Percentiles rank a stretch among this genome's conserved stretches.
Conservation (phyloP, 225 moss, liverwort and hornwort genomes). For the Sphagnum tenellum region DNA sequence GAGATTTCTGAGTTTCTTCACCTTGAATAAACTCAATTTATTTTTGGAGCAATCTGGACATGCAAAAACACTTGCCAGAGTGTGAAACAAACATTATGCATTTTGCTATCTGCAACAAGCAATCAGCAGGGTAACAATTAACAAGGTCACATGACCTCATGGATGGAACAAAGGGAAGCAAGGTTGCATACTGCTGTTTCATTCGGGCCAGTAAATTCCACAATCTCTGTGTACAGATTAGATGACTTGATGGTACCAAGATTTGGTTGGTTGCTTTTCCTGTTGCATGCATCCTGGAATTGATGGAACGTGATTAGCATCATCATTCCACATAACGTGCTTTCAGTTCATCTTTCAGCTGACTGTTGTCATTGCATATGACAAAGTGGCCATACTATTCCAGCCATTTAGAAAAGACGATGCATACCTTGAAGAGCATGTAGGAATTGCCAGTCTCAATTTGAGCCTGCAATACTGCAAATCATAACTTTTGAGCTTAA, state of each 20-base stretch:
- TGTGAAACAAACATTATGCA: too few species aligned
- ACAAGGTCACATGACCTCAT: constrained; percentile 18
- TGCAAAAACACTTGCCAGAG: too few species aligned
- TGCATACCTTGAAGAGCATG: constrained; percentile 34
- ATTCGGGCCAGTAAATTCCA: constrained; percentile 30
- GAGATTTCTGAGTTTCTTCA: too few species aligned
- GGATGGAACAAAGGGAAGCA: constrained; percentile 32
- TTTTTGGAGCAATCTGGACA: too few species aligned
- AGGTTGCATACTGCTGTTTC: constrained; percentile 53
- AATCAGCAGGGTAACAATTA: too few species aligned
- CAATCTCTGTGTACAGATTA: constrained; percentile 38
- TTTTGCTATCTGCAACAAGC: too few species aligned
- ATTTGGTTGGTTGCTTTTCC: constrained; percentile 1
- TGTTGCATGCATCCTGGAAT: too few species aligned
- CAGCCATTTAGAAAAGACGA: neutral
- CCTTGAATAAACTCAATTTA: neutral
- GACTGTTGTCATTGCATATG: too few species aligned
- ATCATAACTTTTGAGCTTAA: constrained; percentile 42
- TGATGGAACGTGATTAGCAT: too few species aligned
- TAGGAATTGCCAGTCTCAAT: constrained; percentile 45
- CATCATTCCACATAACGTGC: too few species aligned
- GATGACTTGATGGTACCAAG: constrained; percentile 49
- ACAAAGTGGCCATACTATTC: too few species aligned
- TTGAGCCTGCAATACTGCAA: constrained; percentile 32
- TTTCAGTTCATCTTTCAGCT: too few species aligned